A percentile compares a stretch with the other conserved stretches of the same genome.
Evolutionary conservation across 2,329 filamentous ascomycete species (phyloP).

Genomic region (Fusarium torulosum): DNA sequence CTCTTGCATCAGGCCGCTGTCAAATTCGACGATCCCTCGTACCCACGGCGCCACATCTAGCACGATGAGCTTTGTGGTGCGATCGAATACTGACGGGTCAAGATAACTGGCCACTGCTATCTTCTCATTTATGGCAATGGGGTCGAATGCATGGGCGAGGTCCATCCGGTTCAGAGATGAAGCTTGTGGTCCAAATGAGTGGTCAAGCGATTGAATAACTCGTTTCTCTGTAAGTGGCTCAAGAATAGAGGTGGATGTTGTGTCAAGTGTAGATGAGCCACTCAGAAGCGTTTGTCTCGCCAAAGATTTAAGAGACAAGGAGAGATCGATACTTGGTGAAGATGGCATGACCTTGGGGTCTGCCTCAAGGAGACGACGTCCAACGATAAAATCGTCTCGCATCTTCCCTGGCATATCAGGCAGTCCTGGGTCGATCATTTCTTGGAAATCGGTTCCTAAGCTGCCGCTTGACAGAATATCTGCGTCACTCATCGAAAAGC

Average conservation of each 20-base stretch:
- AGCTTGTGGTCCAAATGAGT: conserved; percentile 50
- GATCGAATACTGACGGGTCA: conserved; percentile 81
- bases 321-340: conserved; percentile 45
- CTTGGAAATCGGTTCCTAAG: conserved; percentile 60
- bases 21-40: conserved; percentile 84
- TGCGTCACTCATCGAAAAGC: conserved; percentile 72
- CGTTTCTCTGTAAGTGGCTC: conserved; percentile 51
- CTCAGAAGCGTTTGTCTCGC: conserved; percentile 45
- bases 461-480: conserved; percentile 69
- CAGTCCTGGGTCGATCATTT: conserved; percentile 71
- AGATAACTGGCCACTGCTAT: conserved; percentile 57
- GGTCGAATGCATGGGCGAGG: conserved; percentile 70
- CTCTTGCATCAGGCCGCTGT: conserved; percentile 77
- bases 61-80: conserved; percentile 73
- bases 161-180: conserved; percentile 61
- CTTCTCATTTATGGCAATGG: conserved; percentile 67
- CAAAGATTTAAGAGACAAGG: conserved; percentile 49
- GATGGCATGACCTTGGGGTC: conserved; percentile 52
- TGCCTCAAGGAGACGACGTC: conserved; percentile 62
- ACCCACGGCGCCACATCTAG: conserved; percentile 90
- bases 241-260: conserved; percentile 24
- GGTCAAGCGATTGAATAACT: conserved; percentile 55
- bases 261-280: conserved; percentile 1
- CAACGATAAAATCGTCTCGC: conserved; percentile 65
- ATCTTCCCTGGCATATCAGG: conserved; percentile 65